Percentiles rank a stretch among this genome's conserved stretches.
These are phyloP conservation scores for Babesia ovata DNA, from an alignment of 169 alveolate species.

Conservation along the genomic window DNA sequence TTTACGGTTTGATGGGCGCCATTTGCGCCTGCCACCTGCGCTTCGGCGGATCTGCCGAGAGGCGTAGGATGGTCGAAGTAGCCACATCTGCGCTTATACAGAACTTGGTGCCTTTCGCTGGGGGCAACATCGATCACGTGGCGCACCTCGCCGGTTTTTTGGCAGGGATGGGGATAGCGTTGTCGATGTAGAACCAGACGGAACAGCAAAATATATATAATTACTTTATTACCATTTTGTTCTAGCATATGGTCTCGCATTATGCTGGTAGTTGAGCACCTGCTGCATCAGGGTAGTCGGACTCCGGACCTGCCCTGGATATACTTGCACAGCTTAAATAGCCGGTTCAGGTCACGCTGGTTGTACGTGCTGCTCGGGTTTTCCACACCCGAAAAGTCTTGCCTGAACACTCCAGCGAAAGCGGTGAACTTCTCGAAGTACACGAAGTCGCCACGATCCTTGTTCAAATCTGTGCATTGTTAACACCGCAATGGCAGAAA, in stretches of 20 bases:
- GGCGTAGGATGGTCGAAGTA: slow-evolving; percentile 17
- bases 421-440: slow-evolving; percentile 20
- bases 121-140: slow-evolving; percentile 53
- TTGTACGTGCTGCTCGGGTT: slow-evolving; percentile 17
- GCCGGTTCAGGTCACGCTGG: slow-evolving; percentile 34
- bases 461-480: background rate
- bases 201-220: background rate
- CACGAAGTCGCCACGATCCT: slow-evolving; percentile 3
- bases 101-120: slow-evolving; percentile 24
- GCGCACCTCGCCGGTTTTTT: slow-evolving; percentile 66
- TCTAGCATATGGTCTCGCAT: too few relatives aligned
- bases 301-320: slow-evolving; percentile 12
- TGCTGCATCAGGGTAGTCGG: background rate
- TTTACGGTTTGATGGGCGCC: slow-evolving; percentile 68
- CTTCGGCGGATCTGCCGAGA: slow-evolving; percentile 25
- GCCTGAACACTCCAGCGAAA: slow-evolving; percentile 20
- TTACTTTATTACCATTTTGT: too few relatives aligned
- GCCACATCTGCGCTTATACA: slow-evolving; percentile 28
- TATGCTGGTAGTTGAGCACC: too few relatives aligned
- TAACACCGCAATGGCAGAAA: background rate
- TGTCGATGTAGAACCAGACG: background rate
- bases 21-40: slow-evolving; percentile 41
- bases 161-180: slow-evolving; percentile 37
- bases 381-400: slow-evolving; percentile 21
- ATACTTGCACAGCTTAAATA: slow-evolving; percentile 24